Percentiles rank a stretch among this genome's conserved stretches.
Conservation (phyloP, 495 filamentous ascomycete genomes). For the Penicillium pancosmium region DNA sequence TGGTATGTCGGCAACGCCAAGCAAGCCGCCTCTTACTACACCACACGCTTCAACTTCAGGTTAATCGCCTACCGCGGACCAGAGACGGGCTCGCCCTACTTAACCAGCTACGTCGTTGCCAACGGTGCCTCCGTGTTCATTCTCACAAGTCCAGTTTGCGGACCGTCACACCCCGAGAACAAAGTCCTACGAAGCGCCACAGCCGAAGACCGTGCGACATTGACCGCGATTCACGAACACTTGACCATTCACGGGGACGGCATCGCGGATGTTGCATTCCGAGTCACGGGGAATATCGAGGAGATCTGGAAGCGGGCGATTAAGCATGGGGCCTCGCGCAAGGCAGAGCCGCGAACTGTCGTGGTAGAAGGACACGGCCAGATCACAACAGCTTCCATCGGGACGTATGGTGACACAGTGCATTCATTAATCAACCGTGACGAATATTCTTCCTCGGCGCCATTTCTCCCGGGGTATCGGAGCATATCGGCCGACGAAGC, state of each 20-base stretch:
- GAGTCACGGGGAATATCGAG: slow-evolving; percentile 67
- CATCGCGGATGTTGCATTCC: slow-evolving; percentile 81
- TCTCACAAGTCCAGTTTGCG: slow-evolving; percentile 70
- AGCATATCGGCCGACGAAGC: slow-evolving; percentile 26
- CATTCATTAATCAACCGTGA: slow-evolving; percentile 73
- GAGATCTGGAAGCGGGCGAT: slow-evolving; percentile 68
- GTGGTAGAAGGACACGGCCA: slow-evolving; percentile 46
- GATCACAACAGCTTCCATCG: slow-evolving; percentile 66
- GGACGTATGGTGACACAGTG: slow-evolving; percentile 81
- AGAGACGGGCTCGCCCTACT: slow-evolving; percentile 71
- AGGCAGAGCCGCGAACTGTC: slow-evolving; percentile 54
- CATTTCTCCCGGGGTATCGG: slow-evolving; percentile 76
- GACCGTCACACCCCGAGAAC: slow-evolving; percentile 35
- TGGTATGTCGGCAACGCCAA: slow-evolving; percentile 91
- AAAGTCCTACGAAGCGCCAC: slow-evolving; percentile 11
- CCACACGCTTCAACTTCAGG: slow-evolving; percentile 71
- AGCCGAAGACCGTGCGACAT: slow-evolving; percentile 47
- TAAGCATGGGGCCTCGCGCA: slow-evolving; percentile 58
- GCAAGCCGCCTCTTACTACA: slow-evolving; percentile 79
- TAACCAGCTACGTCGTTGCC: slow-evolving; percentile 72
- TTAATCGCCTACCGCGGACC: slow-evolving; percentile 75
- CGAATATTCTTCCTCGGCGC: slow-evolving; percentile 53
- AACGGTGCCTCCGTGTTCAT: slow-evolving; percentile 73
- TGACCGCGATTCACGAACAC: slow-evolving; percentile 68
- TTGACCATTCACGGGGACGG: slow-evolving; percentile 76